Evolutionary conservation across 306 rosid genomes (phyloP).

Genomic region (Geum urbanum): DNA sequence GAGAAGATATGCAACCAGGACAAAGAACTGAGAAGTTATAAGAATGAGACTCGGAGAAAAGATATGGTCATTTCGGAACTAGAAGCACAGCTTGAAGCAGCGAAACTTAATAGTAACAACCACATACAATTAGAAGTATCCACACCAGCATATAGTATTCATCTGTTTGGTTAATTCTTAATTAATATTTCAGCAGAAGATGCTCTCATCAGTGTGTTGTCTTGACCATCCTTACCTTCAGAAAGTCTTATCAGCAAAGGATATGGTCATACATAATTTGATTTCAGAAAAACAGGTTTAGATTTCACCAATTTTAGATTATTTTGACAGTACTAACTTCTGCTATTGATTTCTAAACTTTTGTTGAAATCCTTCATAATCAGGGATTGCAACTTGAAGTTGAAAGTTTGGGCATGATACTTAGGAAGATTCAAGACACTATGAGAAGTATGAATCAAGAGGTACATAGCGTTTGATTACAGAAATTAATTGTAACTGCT

Average conservation of each 20-base stretch:
- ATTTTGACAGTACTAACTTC: neutral
- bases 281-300: constrained; percentile 61
- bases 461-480: constrained; percentile 31
- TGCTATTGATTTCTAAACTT: constrained; percentile 26
- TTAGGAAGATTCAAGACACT: constrained; percentile 56
- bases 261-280: constrained; percentile 51
- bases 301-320: constrained; percentile 3
- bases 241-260: constrained; percentile 49
- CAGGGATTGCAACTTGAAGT: constrained; percentile 60
- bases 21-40: constrained; percentile 40
- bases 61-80: constrained; percentile 62
- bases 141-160: constrained; percentile 22
- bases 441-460: constrained; percentile 52
- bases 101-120: constrained; percentile 35
- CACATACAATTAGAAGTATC: constrained; percentile 66
- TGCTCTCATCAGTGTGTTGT: constrained; percentile 16
- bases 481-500: neutral
- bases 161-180: constrained; percentile 14
- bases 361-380: constrained; percentile 21
- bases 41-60: constrained; percentile 52
- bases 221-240: constrained; percentile 63
- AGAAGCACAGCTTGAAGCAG: constrained; percentile 52
- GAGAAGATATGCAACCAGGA: constrained; percentile 56
- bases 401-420: constrained; percentile 44
- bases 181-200: constrained; percentile 11